Evolutionary conservation across 306 rosid genomes (phyloP).

Genomic region (Castanopsis chinensis): DNA sequence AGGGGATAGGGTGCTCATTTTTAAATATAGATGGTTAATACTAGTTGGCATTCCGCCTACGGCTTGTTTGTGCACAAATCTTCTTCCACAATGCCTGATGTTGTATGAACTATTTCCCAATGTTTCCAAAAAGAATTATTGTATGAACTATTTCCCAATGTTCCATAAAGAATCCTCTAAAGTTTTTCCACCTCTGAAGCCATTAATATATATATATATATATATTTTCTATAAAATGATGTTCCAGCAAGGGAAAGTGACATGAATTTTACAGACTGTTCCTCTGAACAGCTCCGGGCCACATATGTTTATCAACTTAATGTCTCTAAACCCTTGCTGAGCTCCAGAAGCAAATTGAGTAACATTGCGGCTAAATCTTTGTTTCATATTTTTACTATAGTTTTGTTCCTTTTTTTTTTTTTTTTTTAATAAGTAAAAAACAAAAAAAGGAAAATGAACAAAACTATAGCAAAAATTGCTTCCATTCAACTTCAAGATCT

Average conservation of each 20-base stretch:
- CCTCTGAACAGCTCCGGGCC: not conserved
- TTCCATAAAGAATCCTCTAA: not conserved
- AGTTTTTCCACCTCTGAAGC: not conserved
- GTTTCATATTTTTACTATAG: not conserved
- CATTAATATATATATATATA: not conserved
- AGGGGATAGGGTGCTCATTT: not conserved
- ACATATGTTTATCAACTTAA: not conserved
- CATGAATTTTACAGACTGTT: not conserved
- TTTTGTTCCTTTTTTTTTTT: not conserved
- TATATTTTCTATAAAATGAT: not conserved
- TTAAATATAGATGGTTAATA: not conserved
- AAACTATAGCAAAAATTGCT: no score
- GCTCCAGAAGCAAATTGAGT: not conserved
- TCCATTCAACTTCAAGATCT: conserved; percentile 13
- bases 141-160: not conserved
- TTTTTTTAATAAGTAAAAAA: not conserved
- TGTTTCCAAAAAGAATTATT: not conserved
- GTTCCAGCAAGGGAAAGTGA: not conserved
- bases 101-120: not conserved
- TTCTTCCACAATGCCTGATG: not conserved
- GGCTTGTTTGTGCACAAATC: not conserved
- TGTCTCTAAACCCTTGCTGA: not conserved
- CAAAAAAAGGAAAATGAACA: no score
- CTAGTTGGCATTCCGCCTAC: not conserved
- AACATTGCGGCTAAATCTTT: not conserved